Percentiles rank a stretch among this genome's conserved stretches.
Evolutionary conservation across 257 asterid genomes (phyloP).

Genomic region (Plantago ovata): DNA sequence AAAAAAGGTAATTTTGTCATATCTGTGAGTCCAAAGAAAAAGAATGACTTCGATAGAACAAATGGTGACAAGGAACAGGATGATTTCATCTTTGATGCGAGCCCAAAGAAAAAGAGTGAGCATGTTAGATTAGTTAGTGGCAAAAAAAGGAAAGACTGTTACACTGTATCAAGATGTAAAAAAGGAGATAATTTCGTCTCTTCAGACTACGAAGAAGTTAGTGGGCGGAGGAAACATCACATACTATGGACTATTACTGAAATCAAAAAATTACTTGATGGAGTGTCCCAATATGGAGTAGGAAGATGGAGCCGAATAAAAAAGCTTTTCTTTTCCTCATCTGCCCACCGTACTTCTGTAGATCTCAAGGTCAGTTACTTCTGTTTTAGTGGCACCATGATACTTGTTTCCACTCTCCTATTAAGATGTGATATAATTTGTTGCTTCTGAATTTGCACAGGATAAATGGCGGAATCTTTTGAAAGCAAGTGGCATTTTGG

Average conservation of each 20-base stretch:
- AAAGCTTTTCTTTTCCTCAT: slow-evolving; percentile 64
- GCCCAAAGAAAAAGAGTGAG: slow-evolving; percentile 25
- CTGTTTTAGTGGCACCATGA: background rate
- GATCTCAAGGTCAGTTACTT: slow-evolving; percentile 71
- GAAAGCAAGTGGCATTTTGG: slow-evolving; percentile 76
- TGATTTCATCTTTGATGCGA: slow-evolving; percentile 15
- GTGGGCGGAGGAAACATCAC: slow-evolving; percentile 77
- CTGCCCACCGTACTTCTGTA: slow-evolving; percentile 85
- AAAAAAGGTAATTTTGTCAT: slow-evolving; percentile 26
- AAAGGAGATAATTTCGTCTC: slow-evolving; percentile 17
- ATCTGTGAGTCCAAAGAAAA: slow-evolving; percentile 24
- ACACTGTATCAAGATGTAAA: slow-evolving; percentile 1
- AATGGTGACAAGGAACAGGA: slow-evolving; percentile 27
- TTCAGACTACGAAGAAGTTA: slow-evolving; percentile 34
- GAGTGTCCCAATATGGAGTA: slow-evolving; percentile 84
- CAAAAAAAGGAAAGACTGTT: slow-evolving; percentile 18
- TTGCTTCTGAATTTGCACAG: slow-evolving; percentile 36
- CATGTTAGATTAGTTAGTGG: slow-evolving; percentile 5
- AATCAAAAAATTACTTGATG: slow-evolving; percentile 75
- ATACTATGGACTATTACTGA: slow-evolving; percentile 82
- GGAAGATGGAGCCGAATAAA: slow-evolving; percentile 95
- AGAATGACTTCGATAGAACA: slow-evolving; percentile 12
- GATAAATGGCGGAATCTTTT: slow-evolving; percentile 98
- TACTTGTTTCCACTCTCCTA: background rate
- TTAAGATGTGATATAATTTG: slow-evolving; percentile 3